Base-by-base conservation (phyloP, 345 rosid genomes). In the Syzygium aromaticum region DNA sequence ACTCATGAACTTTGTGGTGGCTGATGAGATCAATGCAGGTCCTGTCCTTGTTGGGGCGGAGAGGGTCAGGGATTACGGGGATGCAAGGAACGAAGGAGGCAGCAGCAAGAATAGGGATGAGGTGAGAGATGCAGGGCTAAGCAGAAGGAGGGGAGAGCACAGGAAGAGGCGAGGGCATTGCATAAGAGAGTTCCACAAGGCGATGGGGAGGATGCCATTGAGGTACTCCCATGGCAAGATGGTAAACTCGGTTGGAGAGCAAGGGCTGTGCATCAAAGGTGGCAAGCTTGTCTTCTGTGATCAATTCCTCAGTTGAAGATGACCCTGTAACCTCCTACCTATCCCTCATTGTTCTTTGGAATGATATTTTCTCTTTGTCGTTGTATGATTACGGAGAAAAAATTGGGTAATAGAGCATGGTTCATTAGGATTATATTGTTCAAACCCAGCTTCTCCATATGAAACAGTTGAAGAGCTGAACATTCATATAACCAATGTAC, bases 1-100 rank as follows among this genome's bases (percentile, higher is more conserved):
- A 1, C 86, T 88, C 52, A 88, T 88, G 90, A 88, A 88, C 28
- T 86, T 88, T 9, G 86, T 88, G 77, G 90, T 86, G 88, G 88
- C 90, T 2, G 86, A 88, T 13, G 88, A 61, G 53, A 63, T 52
- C 28, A 84, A 86, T 52, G 88, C 51, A 12, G 90, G 90, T 52
- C 90, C 90, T 2, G 30, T 88, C 15, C 51, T 88, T 78, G 90
- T 88, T 27, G 86, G 90, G 57, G 88, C 90, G 8, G 52, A 88
- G 88, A 64, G 84, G 86, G 86, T 85, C 46, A 57, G 90, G 88
- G 90, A 88, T 84, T 86, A 84, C 1, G 90, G 88, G 86, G 90
- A 88, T 25, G 78, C 90, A 2, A 84, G 90, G 77, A 88, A 88
- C 1, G 90, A 88, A 1, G 88, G 86, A 51, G 83, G 49, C 3